Evolutionary conservation across 2,329 filamentous ascomycete genomes (phyloP), one percentile per base, ranked within the genome.

Genomic region (Fulvia fulva): DNA sequence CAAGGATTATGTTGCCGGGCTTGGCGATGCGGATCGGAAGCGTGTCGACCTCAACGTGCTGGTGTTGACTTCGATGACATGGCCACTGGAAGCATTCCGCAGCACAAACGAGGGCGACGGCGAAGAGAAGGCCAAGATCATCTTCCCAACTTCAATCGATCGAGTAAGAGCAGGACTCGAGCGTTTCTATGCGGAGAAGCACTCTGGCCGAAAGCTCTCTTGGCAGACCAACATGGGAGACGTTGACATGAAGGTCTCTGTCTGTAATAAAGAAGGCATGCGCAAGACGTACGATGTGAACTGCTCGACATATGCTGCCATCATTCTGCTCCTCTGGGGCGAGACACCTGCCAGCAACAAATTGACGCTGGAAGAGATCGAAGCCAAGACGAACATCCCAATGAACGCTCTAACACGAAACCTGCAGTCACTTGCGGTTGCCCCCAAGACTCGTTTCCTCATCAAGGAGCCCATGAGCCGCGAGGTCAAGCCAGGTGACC

Each of bases 1-100:
- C 77, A 88, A 87, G 64, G 81, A 83, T 16, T 84, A 93, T 62
- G 85, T 86, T 73, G 82, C 72, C 73, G 85, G 72, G 69, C 81
- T 76, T 16, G 81, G 77, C n/a, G 81, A 82, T 53, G 75, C 76
- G 1, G 80, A 86, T 58, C 77, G 80, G 2, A 85, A 82, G 70
- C 84, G 82, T 28, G 84, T 93, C 26, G 94, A 97, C 49, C 81
- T 99, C 23, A 83, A 83, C 51, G 88, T 97, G 74, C 90, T 86
- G 64, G 87, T 99, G 28, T 82, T 99, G 41, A 97, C 92, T 0
- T 92, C 87, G 65, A 97, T 95, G 73, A 93, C 91, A 71, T 99
- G 94, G 94, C 94, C 94, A 1, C 85, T 91, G 65, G 92, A 97
- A 67, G 85, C 91, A 12, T 91, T 97, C 86, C 86, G 73, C 47